Percentiles rank a stretch among this genome's conserved stretches.
phyloP scores from a whole-genome alignment of 2,329 filamentous ascomycete species.

The Paecilomyces sp. region DNA sequence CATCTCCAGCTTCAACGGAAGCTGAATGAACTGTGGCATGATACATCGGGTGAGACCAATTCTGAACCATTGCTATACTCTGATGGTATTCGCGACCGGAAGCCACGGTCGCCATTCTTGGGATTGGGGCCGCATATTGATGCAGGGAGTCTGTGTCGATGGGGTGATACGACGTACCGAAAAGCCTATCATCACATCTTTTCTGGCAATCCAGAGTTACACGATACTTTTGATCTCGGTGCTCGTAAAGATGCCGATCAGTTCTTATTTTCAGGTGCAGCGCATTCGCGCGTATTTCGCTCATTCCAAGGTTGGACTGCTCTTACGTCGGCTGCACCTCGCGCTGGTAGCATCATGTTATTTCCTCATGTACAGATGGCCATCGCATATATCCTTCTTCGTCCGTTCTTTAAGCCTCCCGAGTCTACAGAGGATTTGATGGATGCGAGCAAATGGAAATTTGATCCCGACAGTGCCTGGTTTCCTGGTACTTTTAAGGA shows the following conservation, averaged over 20 bases:
- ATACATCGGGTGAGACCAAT: conserved; percentile 16
- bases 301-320: conserved; percentile 40
- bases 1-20: conserved; percentile 29
- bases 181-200: conserved; percentile 31
- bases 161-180: conserved; percentile 34
- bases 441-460: conserved; percentile 32
- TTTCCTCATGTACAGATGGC: conserved; percentile 30
- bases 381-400: conserved; percentile 35
- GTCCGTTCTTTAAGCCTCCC: conserved; percentile 30
- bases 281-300: conserved; percentile 32
- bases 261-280: conserved; percentile 25
- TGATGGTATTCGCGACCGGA: conserved; percentile 32
- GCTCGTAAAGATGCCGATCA: conserved; percentile 28
- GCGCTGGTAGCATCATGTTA: conserved; percentile 33
- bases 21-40: conserved; percentile 35
- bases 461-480: conserved; percentile 22
- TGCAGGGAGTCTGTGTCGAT: conserved; percentile 36
- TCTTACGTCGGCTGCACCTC: conserved; percentile 24
- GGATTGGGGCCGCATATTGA: conserved; percentile 40
- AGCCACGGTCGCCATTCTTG: conserved; percentile 29
- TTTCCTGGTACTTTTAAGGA: conserved; percentile 32
- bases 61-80: conserved; percentile 32
- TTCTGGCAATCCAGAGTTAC: conserved; percentile 25
- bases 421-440: conserved; percentile 20
- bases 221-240: conserved; percentile 32